Evolutionary conservation across 495 filamentous ascomycete genomes (phyloP), one percentile per base, ranked within the genome.

Genomic region (Neurospora terricola): DNA sequence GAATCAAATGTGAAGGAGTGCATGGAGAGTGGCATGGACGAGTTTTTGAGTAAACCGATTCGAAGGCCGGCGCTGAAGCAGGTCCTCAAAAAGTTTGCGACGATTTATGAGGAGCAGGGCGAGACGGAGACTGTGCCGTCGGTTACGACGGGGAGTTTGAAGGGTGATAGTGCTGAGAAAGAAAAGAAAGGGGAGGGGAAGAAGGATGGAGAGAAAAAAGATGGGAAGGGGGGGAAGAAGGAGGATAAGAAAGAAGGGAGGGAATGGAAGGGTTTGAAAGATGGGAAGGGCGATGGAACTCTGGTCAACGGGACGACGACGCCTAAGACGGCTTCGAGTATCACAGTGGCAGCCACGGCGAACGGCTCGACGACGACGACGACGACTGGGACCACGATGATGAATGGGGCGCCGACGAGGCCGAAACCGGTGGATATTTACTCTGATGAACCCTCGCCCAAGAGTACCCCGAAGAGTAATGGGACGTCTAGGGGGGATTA

Each of bases 1-100:
- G 94, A 96, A 77, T 91, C 88, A 81, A 97, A 97, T 77, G 90
- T 96, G 73, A 92, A 91, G 78, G 91, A 94, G 73, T 96, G 92
- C 76, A 90, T 92, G 83, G 89, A 91, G 71, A 90, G 87, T 1
- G 90, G 90, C 16, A 92, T 92, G 90, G 87, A 92, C 73, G 89
- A 89, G 81, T 92, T 92, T 75, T 82, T 87, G 18, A 86, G 83
- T 71, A 98, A 98, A 83, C 94, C 94, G 2, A 96, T 98, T 73
- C 86, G 91, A 62, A 85, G 94, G 34, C 92, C 92, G 6, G 91
- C 91, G 27, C 84, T 98, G 68, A 97, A 96, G 80, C 89, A 93
- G 74, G 94, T 98, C 2, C 83, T 98, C 0, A 92, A 89, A 79
- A 87, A 87, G 71, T 89, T 88, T 73, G 85, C 86, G 8, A 87